Evolutionary conservation across 306 rosid species (phyloP).

Genomic region (Sesbania bispinosa): DNA sequence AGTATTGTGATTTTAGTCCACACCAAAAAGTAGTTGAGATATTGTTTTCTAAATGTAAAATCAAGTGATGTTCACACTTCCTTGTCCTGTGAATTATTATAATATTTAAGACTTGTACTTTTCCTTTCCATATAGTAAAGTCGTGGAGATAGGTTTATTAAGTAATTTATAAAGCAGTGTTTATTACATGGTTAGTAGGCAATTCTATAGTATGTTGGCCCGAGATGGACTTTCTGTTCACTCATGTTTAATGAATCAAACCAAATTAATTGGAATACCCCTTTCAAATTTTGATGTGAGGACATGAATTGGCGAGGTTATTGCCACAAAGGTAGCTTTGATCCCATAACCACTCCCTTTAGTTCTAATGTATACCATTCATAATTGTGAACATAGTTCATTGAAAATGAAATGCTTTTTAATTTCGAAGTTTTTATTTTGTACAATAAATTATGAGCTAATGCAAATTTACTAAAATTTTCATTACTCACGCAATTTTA

Average conservation of each 20-base stretch:
- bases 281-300: not conserved
- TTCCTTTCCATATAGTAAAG: not conserved
- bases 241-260: constrained; percentile 12
- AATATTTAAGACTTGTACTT: not conserved
- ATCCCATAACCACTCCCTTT: constrained; percentile 19
- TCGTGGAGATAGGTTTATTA: not conserved
- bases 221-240: not conserved
- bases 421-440: too few species aligned
- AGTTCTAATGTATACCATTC: not conserved
- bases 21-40: constrained; percentile 21
- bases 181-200: not conserved
- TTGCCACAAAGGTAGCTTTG: constrained; percentile 3
- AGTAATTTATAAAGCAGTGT: not conserved
- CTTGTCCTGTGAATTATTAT: not conserved
- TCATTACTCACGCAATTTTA: too few species aligned
- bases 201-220: not conserved
- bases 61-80: constrained; percentile 8
- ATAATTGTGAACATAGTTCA: not conserved
- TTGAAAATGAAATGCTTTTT: not conserved
- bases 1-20: not conserved
- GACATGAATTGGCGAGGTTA: not conserved
- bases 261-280: not conserved
- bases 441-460: too few species aligned
- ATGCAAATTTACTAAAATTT: too few species aligned
- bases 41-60: constrained; percentile 17